Percentiles rank a stretch among this genome's conserved stretches.
Conservation (phyloP, 345 rosid species). For the Eucalyptus paniculata region DNA sequence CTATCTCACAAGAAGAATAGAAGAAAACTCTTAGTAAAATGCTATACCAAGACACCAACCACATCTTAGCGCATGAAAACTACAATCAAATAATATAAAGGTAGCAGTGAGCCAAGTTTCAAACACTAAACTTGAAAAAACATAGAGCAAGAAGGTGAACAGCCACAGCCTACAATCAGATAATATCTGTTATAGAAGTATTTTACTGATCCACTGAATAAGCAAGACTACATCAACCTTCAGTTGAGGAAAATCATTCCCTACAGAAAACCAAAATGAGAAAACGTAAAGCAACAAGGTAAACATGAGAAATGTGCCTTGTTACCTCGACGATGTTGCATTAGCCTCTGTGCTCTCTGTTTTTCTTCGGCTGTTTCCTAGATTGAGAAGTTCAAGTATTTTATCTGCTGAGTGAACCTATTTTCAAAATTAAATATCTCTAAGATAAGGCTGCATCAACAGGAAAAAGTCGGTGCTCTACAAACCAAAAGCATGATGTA, state of each 20-base stretch:
- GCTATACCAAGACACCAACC: background rate
- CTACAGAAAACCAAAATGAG: background rate
- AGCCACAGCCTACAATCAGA: background rate
- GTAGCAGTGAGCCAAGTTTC: background rate
- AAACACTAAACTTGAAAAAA: background rate
- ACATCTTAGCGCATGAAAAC: background rate
- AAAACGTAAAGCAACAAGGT: background rate
- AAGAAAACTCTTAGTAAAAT: background rate
- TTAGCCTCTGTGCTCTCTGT: slow-evolving; percentile 94
- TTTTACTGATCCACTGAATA: background rate
- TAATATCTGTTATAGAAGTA: background rate
- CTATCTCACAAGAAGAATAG: background rate
- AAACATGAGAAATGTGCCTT: background rate
- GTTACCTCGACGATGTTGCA: slow-evolving; percentile 77
- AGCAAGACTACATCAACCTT: background rate
- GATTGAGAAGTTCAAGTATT: slow-evolving; percentile 81
- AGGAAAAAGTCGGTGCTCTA: background rate
- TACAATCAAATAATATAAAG: background rate
- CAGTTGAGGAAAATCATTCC: background rate
- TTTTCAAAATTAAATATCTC: background rate
- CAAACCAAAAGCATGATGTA: background rate
- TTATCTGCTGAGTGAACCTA: slow-evolving; percentile 86
- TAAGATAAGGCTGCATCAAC: background rate
- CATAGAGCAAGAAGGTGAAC: background rate
- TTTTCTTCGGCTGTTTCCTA: slow-evolving; percentile 90